These are phyloP conservation scores for Ilex paraguariensis DNA, from an alignment of 305 asterid species.

Conservation along the genomic window DNA sequence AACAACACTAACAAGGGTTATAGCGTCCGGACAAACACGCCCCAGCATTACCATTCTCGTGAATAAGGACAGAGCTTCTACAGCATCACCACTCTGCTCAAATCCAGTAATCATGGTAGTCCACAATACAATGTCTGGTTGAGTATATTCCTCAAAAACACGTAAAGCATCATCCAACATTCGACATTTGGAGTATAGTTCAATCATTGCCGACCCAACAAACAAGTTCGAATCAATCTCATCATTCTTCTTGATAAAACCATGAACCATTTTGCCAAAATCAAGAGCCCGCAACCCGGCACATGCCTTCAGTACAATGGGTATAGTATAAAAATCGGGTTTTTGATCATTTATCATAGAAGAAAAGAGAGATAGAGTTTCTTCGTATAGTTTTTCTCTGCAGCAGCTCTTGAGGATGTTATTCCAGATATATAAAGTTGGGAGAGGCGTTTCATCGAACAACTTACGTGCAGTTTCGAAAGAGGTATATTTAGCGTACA, in stretches of 20 bases:
- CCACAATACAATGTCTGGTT: slow-evolving; percentile 70
- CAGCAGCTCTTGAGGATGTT: slow-evolving; percentile 35
- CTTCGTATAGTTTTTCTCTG: slow-evolving; percentile 33
- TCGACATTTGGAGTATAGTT: slow-evolving; percentile 65
- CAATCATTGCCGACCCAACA: slow-evolving; percentile 59
- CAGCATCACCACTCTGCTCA: slow-evolving; percentile 41
- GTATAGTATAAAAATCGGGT: slow-evolving; percentile 42
- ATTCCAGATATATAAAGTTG: slow-evolving; percentile 32
- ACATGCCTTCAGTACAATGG: slow-evolving; percentile 57
- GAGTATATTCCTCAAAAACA: slow-evolving; percentile 54
- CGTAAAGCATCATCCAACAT: slow-evolving; percentile 38
- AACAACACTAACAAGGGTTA: slow-evolving; percentile 49
- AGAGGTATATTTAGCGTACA: slow-evolving; percentile 18
- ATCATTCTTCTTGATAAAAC: slow-evolving; percentile 42
- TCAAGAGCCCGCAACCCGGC: slow-evolving; percentile 32
- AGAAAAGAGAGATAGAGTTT: slow-evolving; percentile 37
- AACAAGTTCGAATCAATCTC: slow-evolving; percentile 37
- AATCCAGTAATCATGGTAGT: slow-evolving; percentile 55
- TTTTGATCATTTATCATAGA: slow-evolving; percentile 28
- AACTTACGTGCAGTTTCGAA: slow-evolving; percentile 33
- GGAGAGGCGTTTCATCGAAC: slow-evolving; percentile 67
- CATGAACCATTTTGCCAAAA: slow-evolving; percentile 54
- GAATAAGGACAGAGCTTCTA: slow-evolving; percentile 39
- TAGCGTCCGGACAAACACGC: slow-evolving; percentile 30
- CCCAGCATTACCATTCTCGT: slow-evolving; percentile 25